Evolutionary conservation across 108 stramenopile genomes (phyloP).

Genomic region (Cyclotella sp.): DNA sequence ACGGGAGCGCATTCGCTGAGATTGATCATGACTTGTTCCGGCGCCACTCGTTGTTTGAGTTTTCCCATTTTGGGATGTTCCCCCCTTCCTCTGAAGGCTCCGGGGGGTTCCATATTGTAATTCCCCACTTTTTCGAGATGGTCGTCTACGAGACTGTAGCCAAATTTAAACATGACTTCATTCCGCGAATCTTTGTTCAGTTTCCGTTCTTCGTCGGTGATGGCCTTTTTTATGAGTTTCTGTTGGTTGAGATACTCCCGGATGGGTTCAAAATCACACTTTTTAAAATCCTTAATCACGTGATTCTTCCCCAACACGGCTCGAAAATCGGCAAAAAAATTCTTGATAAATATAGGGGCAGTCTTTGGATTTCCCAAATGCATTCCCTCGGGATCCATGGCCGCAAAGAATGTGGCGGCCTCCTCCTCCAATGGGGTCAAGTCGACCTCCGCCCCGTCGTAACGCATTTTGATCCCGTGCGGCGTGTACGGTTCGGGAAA

Average conservation of each 20-base stretch:
- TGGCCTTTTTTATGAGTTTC: constrained; percentile 91
- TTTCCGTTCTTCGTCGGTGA: constrained; percentile 95
- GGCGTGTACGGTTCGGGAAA: constrained; percentile 95
- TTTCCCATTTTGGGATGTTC: constrained; percentile 99
- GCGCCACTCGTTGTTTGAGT: constrained; percentile 91
- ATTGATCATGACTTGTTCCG: constrained; percentile 93
- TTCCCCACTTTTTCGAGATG: constrained; percentile 96
- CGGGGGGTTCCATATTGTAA: constrained; percentile 97
- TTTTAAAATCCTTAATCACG: constrained; percentile 88
- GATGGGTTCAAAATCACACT: constrained; percentile 95
- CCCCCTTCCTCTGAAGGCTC: constrained; percentile 98
- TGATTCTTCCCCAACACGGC: constrained; percentile 79
- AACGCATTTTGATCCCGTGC: constrained; percentile 93
- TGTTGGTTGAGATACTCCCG: constrained; percentile 86
- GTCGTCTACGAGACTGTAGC: constrained; percentile 95
- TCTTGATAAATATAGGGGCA: constrained; percentile 93
- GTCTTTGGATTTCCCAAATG: constrained; percentile 94
- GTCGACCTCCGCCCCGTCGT: constrained; percentile 91
- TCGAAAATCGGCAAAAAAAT: constrained; percentile 95
- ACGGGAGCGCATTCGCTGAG: constrained; percentile 84
- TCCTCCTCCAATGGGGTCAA: constrained; percentile 95
- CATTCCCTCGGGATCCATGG: constrained; percentile 95
- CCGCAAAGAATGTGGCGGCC: constrained; percentile 98
- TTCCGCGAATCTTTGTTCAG: constrained; percentile 88
- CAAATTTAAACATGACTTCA: constrained; percentile 80